These are phyloP conservation scores for Eimeria necatrix DNA, from an alignment of 169 alveolate species.

Conservation along the genomic window DNA sequence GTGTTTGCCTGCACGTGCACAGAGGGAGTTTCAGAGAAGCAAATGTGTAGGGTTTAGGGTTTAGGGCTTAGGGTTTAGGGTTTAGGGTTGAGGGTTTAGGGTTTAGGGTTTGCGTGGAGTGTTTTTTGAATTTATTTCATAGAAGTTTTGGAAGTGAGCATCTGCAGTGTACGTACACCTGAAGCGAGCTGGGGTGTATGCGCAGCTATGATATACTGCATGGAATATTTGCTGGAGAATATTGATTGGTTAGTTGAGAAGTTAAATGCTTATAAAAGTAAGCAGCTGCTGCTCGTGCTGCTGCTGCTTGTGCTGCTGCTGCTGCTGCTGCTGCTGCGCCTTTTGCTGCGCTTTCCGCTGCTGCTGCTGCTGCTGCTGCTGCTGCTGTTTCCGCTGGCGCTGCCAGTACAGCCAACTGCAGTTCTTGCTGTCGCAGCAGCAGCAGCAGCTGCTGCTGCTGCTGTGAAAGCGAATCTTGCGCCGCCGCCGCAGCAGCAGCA, in stretches of 20 bases:
- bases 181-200: background rate
- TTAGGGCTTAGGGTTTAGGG: no score
- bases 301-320: background rate
- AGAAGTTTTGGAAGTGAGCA: background rate
- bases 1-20: no score
- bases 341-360: background rate
- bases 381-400: background rate
- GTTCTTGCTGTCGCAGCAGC: background rate
- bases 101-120: no score
- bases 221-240: conserved; percentile 95
- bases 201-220: conserved; percentile 93
- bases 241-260: conserved; percentile 94
- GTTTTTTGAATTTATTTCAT: no score
- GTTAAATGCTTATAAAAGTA: conserved; percentile 77
- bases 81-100: no score
- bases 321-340: background rate
- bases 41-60: no score
- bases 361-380: background rate
- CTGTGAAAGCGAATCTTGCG: background rate
- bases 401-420: background rate
- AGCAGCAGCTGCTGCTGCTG: background rate
- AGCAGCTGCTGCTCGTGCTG: background rate
- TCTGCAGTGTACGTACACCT: background rate
- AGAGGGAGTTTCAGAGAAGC: no score
- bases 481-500: background rate